Evolutionary conservation across 2,329 filamentous ascomycete genomes (phyloP).

Genomic region (Xylariaceae sp.): DNA sequence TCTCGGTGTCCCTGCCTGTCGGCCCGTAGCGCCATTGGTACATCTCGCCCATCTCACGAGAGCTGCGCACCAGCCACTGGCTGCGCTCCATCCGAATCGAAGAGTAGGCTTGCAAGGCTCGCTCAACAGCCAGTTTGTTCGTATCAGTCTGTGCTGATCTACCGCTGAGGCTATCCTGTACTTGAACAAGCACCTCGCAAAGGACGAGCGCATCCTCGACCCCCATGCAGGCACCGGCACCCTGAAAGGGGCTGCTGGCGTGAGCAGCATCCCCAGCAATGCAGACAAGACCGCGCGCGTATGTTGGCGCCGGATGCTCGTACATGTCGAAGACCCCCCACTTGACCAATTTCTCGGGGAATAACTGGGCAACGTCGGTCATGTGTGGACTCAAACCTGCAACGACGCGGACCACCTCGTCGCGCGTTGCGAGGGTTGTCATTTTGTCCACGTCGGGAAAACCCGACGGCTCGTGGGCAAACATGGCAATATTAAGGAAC

Average conservation of each 20-base stretch:
- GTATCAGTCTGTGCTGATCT: neutral
- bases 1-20: slow-evolving; percentile 3
- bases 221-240: slow-evolving; percentile 54
- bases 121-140: neutral
- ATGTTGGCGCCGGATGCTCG: slow-evolving; percentile 46
- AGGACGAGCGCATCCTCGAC: slow-evolving; percentile 49
- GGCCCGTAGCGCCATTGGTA: slow-evolving; percentile 7
- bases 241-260: slow-evolving; percentile 52
- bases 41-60: neutral
- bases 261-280: slow-evolving; percentile 58
- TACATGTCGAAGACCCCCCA: slow-evolving; percentile 54
- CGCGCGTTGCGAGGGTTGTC: slow-evolving; percentile 37
- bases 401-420: slow-evolving; percentile 43
- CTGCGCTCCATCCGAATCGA: neutral
- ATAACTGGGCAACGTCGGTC: slow-evolving; percentile 40
- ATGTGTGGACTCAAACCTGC: slow-evolving; percentile 41
- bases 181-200: slow-evolving; percentile 2
- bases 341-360: slow-evolving; percentile 48
- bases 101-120: slow-evolving; percentile 1
- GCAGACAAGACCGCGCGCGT: slow-evolving; percentile 44
- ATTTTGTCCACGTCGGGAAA: slow-evolving; percentile 15
- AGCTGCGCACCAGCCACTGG: slow-evolving; percentile 3
- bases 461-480: slow-evolving; percentile 38
- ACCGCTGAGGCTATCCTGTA: neutral
- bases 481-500: slow-evolving; percentile 55